Evolutionary conservation across 768 basidiomycete species (phyloP).

Genomic region (Obba rivulosa): DNA sequence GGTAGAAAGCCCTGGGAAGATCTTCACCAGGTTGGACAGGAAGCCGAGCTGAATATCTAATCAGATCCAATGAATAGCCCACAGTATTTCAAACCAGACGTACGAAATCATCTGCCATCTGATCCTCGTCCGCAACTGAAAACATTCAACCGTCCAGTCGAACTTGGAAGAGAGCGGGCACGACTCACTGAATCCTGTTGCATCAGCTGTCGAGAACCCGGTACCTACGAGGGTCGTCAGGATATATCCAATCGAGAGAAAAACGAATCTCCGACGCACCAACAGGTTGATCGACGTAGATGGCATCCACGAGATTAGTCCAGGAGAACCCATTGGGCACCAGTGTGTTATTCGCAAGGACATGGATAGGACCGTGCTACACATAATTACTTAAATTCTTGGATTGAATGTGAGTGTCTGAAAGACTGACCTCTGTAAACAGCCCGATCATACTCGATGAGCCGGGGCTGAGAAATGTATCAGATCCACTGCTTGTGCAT

Average conservation of each 20-base stretch:
- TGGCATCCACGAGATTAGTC: conserved; percentile 54
- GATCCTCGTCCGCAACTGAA: conserved; percentile 55
- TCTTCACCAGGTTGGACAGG: conserved; percentile 59
- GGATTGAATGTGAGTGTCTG: not conserved
- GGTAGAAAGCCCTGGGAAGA: conserved; percentile 61
- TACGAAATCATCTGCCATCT: conserved; percentile 51
- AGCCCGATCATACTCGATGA: conserved; percentile 62
- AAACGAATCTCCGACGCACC: no score
- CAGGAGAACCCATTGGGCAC: conserved; percentile 50
- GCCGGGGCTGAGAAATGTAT: conserved; percentile 41
- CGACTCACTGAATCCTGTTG: conserved; percentile 48
- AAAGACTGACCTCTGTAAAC: conserved; percentile 44
- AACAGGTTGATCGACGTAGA: conserved; percentile 72
- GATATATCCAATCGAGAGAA: not conserved
- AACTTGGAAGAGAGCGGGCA: not conserved
- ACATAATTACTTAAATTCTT: no score
- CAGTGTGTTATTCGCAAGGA: conserved; percentile 44
- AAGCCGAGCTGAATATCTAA: conserved; percentile 52
- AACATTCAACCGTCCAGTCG: not conserved
- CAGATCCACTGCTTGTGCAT: not conserved
- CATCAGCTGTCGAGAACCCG: conserved; percentile 59
- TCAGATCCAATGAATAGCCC: not conserved
- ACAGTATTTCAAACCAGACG: conserved; percentile 10
- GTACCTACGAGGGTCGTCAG: conserved; percentile 29
- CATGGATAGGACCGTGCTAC: conserved; percentile 69